A percentile compares a stretch with the other conserved stretches of the same genome.
Conservation (phyloP, 257 asterid genomes). For the Primulina huaijiensis region DNA sequence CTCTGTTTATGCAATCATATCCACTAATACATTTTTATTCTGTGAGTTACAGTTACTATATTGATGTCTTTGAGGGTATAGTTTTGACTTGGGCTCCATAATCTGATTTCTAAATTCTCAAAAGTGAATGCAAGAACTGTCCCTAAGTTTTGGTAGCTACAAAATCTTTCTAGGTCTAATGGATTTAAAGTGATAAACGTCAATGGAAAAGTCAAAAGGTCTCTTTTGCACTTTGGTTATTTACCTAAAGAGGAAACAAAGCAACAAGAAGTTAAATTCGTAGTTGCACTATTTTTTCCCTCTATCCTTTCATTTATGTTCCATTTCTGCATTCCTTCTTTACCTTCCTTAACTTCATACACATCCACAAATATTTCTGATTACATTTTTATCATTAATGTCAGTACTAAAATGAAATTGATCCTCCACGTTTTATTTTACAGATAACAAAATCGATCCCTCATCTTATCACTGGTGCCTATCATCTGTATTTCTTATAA, state of each 20-base stretch:
- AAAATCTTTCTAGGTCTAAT: no score
- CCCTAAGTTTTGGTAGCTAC: no score
- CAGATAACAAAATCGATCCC: constrained; percentile 1
- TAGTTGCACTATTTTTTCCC: not conserved
- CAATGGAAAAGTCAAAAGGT: no score
- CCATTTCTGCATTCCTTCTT: not conserved
- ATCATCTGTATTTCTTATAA: not conserved
- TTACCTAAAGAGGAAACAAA: no score
- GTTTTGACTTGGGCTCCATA: no score
- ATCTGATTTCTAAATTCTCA: no score
- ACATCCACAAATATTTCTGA: not conserved
- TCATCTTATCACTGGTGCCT: constrained; percentile 5
- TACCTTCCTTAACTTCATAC: not conserved
- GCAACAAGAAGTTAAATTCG: no score
- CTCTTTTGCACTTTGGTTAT: no score
- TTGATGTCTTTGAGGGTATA: not conserved
- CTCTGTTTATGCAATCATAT: constrained; percentile 15
- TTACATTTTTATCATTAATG: no score
- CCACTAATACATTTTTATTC: not conserved
- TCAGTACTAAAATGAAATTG: no score
- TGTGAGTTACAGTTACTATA: not conserved
- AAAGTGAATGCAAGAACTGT: no score
- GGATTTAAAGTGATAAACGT: no score
- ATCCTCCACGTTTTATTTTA: not conserved
- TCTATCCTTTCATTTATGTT: not conserved